Evolutionary conservation across 768 basidiomycete species (phyloP), one percentile per base, ranked within the genome.

Genomic region (Psilocybe subaeruginosa): DNA sequence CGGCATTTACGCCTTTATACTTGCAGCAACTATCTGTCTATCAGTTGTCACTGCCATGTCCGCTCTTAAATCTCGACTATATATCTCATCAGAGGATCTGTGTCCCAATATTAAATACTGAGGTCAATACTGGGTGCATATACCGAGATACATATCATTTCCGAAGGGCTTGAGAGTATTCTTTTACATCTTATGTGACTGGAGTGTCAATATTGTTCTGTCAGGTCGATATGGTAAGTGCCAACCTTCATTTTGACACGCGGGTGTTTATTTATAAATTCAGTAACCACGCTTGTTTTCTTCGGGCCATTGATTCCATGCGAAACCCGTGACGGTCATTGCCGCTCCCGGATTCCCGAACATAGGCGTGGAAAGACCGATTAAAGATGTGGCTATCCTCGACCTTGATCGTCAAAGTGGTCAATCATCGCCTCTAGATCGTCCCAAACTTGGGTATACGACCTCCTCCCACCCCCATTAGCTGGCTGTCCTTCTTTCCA

Each of bases 321-420:
- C 51, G 56, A 62, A 62, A 39, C 14, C 35, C 46, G 52, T 54
- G 61, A 58, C 61, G 61, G 61, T 19, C 37, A 35, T 58, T 37
- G 48, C 52, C 19, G 37, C 43, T 54, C 27, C 61, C 61, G 61
- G 53, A 23, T 48, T 58, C 61, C 61, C 56, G 52, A 58, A 54
- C 53, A 35, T 37, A 41, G 56, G n/a, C 55, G 51, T 58, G 50
- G 33, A 48, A 48, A 39, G 27, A 41, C 46, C 37, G 8, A 47
- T 49, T 43, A 5, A 35, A 35, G 52, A 17, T 29, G 61, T 58
- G 56, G 31, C 56, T 50, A 45, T 54, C 12, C 61, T 53, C 49
- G 41, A 48, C n/a, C 12, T 29, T 14, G n/a, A 48, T 19, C 30
- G 43, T 29, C 52, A 35, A 19, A 30, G 7, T 43, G 27, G 29